Evolutionary conservation across 2,329 filamentous ascomycete species (phyloP).

Genomic region (Colletotrichum echinochloae): DNA sequence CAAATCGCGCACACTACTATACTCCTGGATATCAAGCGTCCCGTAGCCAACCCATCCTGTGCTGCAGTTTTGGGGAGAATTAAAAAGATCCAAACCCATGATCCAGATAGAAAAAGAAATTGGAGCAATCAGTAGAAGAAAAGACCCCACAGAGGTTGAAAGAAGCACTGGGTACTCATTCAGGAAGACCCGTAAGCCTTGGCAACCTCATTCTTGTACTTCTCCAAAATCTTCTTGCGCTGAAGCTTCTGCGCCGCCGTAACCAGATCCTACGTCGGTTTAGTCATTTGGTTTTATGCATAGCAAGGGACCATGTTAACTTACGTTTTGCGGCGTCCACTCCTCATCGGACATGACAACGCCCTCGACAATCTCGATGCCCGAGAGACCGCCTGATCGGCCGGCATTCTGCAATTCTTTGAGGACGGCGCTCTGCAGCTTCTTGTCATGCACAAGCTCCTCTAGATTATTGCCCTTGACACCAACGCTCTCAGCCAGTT

Average conservation of each 20-base stretch:
- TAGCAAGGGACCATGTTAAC: slow-evolving; percentile 47
- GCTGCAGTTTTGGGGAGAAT: slow-evolving; percentile 19
- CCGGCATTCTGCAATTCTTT: slow-evolving; percentile 73
- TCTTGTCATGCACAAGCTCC: slow-evolving; percentile 75
- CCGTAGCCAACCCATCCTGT: slow-evolving; percentile 29
- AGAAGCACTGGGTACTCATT: neutral
- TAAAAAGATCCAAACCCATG: slow-evolving; percentile 21
- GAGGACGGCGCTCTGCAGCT: slow-evolving; percentile 71
- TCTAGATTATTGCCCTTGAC: slow-evolving; percentile 68
- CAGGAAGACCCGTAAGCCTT: slow-evolving; percentile 64
- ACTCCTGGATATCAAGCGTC: slow-evolving; percentile 40
- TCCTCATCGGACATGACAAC: slow-evolving; percentile 79
- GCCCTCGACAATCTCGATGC: slow-evolving; percentile 78
- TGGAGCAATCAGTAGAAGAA: neutral
- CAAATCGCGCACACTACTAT: slow-evolving; percentile 33
- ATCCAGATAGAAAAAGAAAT: neutral
- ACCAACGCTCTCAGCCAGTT: slow-evolving; percentile 59
- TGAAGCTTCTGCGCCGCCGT: slow-evolving; percentile 81
- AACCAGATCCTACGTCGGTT: slow-evolving; percentile 65
- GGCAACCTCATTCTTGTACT: slow-evolving; percentile 71
- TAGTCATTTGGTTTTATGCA: slow-evolving; percentile 41
- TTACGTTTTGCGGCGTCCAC: slow-evolving; percentile 80
- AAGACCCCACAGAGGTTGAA: neutral
- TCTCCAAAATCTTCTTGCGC: slow-evolving; percentile 73
- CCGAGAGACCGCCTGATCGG: slow-evolving; percentile 70